phyloP scores from a whole-genome alignment of 331 rosid species.

The Telfairia occidentalis region DNA sequence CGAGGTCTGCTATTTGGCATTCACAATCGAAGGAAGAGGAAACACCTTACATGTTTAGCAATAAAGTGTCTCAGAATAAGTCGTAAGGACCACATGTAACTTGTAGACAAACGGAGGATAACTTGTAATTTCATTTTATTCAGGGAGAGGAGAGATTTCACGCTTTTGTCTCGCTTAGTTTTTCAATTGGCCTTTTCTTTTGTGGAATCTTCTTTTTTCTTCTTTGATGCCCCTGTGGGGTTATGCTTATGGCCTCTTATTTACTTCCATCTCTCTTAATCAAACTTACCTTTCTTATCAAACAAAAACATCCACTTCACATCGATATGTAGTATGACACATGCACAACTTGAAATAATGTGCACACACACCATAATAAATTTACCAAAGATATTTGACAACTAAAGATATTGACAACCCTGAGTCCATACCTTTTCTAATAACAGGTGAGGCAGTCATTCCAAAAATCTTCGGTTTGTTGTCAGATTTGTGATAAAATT shows the following conservation, averaged over 20 bases:
- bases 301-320: background rate
- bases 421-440: slow-evolving; percentile 48
- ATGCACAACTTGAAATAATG: background rate
- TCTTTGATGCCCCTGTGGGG: background rate
- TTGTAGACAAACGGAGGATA: background rate
- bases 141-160: background rate
- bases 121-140: background rate
- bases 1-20: slow-evolving; percentile 70
- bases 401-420: too few species aligned
- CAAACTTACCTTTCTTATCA: background rate
- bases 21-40: slow-evolving; percentile 54
- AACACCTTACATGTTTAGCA: slow-evolving; percentile 34
- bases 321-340: background rate
- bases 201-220: background rate
- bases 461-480: slow-evolving; percentile 82
- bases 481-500: slow-evolving; percentile 62
- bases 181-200: background rate
- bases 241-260: background rate
- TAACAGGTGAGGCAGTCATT: slow-evolving; percentile 83
- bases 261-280: background rate
- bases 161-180: background rate
- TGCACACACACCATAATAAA: background rate
- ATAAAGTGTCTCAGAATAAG: background rate
- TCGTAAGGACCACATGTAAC: background rate
- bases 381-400: background rate